phyloP scores from a whole-genome alignment of 352 stramenopile species.

The Pythium utonaiense region DNA sequence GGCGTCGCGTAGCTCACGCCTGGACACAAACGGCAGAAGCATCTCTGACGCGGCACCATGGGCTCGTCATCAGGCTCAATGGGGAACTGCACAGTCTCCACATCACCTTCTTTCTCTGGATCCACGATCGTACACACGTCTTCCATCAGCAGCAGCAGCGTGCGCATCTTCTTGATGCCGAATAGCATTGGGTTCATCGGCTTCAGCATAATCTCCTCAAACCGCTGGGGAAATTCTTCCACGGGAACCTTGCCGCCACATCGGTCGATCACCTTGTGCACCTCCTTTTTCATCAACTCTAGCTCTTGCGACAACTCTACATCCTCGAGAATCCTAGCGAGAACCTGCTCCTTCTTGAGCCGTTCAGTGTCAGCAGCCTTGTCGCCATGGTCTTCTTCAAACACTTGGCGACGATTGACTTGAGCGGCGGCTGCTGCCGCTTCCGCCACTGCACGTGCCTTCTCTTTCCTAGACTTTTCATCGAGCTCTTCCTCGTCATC shows the following conservation, averaged over 20 bases:
- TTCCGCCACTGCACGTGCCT: not conserved
- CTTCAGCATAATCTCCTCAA: conserved; percentile 71
- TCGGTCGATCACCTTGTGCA: conserved; percentile 67
- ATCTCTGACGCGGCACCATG: conserved; percentile 42
- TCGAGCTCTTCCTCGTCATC: conserved; percentile 18
- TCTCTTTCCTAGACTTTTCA: conserved; percentile 14
- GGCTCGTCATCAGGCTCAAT: conserved; percentile 35
- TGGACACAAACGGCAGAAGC: conserved; percentile 58
- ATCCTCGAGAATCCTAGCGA: conserved; percentile 44
- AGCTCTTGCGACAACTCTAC: conserved; percentile 45
- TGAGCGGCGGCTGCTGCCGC: not conserved
- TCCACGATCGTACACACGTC: conserved; percentile 50
- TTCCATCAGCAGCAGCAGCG: conserved; percentile 49
- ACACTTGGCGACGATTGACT: conserved; percentile 38
- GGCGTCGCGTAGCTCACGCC: conserved; percentile 65
- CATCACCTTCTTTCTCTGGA: conserved; percentile 42
- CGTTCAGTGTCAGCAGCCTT: conserved; percentile 13
- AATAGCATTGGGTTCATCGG: conserved; percentile 45
- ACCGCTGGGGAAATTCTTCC: conserved; percentile 42
- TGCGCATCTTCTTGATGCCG: conserved; percentile 79
- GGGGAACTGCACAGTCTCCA: conserved; percentile 63
- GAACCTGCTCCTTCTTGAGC: conserved; percentile 44
- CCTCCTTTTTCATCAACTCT: conserved; percentile 62
- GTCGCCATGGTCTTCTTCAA: conserved; percentile 34
- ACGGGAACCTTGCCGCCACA: conserved; percentile 48